These are phyloP conservation scores for Forsythia viridissima DNA, from an alignment of 257 asterid genomes.

Conservation along the genomic window DNA sequence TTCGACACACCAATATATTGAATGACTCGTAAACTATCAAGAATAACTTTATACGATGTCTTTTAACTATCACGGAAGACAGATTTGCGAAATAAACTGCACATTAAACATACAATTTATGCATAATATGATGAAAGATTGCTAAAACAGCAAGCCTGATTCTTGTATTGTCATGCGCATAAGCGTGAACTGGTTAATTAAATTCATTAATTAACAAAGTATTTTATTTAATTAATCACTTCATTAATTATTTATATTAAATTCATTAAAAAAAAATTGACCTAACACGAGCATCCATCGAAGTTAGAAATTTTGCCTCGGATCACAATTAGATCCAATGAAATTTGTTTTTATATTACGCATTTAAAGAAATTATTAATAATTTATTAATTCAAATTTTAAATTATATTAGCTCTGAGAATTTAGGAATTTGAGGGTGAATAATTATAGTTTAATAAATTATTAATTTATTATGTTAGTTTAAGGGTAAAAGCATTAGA, in stretches of 20 bases:
- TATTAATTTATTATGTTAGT: background rate
- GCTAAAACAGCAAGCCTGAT: conserved; percentile 9
- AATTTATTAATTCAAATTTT: background rate
- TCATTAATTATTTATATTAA: background rate
- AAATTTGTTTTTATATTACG: conserved; percentile 19
- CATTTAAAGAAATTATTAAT: conserved; percentile 14
- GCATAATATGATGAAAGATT: conserved; percentile 2
- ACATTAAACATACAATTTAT: background rate
- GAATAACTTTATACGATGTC: background rate
- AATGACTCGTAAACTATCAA: too few relatives aligned
- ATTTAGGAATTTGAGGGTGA: conserved; percentile 18
- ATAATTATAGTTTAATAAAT: conserved; percentile 6
- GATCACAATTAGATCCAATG: conserved; percentile 33
- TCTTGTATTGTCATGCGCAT: conserved; percentile 7
- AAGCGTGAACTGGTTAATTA: conserved; percentile 19
- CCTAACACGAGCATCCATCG: conserved; percentile 30
- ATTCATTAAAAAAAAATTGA: conserved; percentile 4
- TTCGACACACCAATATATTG: too few relatives aligned
- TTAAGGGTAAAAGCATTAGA: conserved; percentile 10
- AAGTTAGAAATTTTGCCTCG: conserved; percentile 21
- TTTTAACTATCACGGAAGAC: background rate
- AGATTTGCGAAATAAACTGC: too few relatives aligned
- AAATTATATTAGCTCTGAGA: background rate
- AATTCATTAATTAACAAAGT: background rate
- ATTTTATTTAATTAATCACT: background rate